Evolutionary conservation across 192 early-diverging fungal species (phyloP).

Genomic region (Mortierella alpina): DNA sequence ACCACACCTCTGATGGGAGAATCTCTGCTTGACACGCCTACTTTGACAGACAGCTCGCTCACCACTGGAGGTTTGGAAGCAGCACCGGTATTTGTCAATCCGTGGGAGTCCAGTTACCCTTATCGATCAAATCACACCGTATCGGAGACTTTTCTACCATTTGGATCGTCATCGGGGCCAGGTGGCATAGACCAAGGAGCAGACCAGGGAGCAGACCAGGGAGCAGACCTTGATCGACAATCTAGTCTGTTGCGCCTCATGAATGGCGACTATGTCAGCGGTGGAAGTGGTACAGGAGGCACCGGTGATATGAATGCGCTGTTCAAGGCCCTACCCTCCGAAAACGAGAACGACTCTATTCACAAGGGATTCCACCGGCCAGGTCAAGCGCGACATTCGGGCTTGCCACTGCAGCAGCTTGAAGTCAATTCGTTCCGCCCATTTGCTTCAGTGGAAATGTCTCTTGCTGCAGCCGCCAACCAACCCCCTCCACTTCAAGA

Average conservation of each 20-base stretch:
- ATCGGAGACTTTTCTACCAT: conserved; percentile 35
- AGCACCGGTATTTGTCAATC: conserved; percentile 29
- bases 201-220: background rate
- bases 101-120: conserved; percentile 35
- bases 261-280: conserved; percentile 11
- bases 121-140: conserved; percentile 13
- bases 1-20: background rate
- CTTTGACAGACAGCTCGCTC: background rate
- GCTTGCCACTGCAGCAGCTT: background rate
- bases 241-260: conserved; percentile 36
- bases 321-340: background rate
- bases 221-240: conserved; percentile 13
- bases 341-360: conserved; percentile 23
- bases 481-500: conserved; percentile 12
- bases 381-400: conserved; percentile 7
- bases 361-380: conserved; percentile 33
- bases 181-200: background rate
- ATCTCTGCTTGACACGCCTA: background rate
- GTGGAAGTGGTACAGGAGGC: background rate
- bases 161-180: conserved; percentile 8
- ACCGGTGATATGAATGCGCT: background rate
- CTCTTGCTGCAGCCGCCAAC: conserved; percentile 32
- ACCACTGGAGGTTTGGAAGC: background rate
- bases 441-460: conserved; percentile 37
- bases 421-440: conserved; percentile 6